phyloP scores from a whole-genome alignment of 1,139 yeast species.

The Suhomyces ambrosiae region DNA sequence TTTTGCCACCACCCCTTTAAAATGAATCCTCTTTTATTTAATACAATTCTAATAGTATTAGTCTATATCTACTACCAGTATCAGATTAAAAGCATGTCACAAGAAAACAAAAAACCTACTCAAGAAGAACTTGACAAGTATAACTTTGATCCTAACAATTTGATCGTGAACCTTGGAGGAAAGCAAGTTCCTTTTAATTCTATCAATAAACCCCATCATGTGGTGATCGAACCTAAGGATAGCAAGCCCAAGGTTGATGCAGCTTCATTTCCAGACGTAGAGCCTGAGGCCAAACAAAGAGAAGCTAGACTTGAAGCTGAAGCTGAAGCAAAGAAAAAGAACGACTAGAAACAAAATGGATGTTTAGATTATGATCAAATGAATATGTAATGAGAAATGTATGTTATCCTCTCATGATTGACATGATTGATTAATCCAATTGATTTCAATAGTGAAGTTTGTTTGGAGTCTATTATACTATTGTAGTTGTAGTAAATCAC shows the following conservation, averaged over 20 bases:
- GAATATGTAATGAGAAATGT: too few species aligned
- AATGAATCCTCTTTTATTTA: conserved; percentile 12
- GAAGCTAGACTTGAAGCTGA: conserved; percentile 14
- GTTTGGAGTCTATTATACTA: too few species aligned
- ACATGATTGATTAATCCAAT: not conserved
- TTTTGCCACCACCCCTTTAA: conserved; percentile 11
- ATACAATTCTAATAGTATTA: conserved; percentile 3
- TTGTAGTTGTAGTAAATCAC: not conserved
- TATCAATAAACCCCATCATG: conserved; percentile 47
- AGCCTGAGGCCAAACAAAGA: conserved; percentile 25
- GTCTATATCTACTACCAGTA: conserved; percentile 8
- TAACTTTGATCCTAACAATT: conserved; percentile 20
- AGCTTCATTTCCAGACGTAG: conserved; percentile 26
- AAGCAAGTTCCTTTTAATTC: conserved; percentile 38
- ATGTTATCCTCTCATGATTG: too few species aligned
- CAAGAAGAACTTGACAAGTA: conserved; percentile 21
- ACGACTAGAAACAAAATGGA: not conserved
- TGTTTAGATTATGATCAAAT: not conserved
- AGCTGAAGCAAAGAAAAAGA: conserved; percentile 3
- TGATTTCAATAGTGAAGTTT: not conserved
- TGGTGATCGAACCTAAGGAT: conserved; percentile 34
- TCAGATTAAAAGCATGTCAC: conserved; percentile 8
- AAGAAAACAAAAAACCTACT: conserved; percentile 13
- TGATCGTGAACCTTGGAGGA: conserved; percentile 40
- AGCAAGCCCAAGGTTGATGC: conserved; percentile 22